Conservation (phyloP, 2,329 filamentous ascomycete genomes). For the Parasarocladium wereldwijsianum region DNA sequence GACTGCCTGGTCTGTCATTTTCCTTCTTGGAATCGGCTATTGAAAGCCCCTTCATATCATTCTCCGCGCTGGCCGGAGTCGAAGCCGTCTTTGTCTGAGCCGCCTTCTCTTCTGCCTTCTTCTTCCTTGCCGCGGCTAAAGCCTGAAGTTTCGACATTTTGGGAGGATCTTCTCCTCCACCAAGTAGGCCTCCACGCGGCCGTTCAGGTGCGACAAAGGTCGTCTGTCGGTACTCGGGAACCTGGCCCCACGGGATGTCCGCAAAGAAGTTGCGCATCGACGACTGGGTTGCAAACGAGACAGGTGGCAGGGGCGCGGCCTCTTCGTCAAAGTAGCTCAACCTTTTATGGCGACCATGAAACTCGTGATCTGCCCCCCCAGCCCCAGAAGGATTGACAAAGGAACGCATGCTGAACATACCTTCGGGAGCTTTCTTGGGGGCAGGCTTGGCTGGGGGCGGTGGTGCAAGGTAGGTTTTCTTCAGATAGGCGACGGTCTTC, state of each 20-base stretch:
- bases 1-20: constrained; percentile 8
- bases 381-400: constrained; percentile 16
- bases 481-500: constrained; percentile 70
- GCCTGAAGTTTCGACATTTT: constrained; percentile 87
- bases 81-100: constrained; percentile 12
- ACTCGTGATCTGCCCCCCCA: constrained; percentile 18
- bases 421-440: constrained; percentile 20
- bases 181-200: constrained; percentile 56
- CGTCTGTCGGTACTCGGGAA: constrained; percentile 51
- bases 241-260: constrained; percentile 73
- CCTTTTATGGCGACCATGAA: constrained; percentile 6
- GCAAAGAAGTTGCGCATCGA: constrained; percentile 38
- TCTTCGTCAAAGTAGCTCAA: not conserved
- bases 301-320: not conserved
- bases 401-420: constrained; percentile 22
- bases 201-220: constrained; percentile 43
- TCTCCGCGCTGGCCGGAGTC: constrained; percentile 10
- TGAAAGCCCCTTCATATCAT: constrained; percentile 16
- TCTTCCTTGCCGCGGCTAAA: constrained; percentile 72
- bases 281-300: not conserved
- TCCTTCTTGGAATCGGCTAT: constrained; percentile 17
- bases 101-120: constrained; percentile 56
- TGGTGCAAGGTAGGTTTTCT: constrained; percentile 39
- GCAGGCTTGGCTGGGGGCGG: constrained; percentile 21
- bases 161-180: constrained; percentile 50